phyloP scores from a whole-genome alignment of 495 filamentous ascomycete species.

The Penicillium simplicissimum region DNA sequence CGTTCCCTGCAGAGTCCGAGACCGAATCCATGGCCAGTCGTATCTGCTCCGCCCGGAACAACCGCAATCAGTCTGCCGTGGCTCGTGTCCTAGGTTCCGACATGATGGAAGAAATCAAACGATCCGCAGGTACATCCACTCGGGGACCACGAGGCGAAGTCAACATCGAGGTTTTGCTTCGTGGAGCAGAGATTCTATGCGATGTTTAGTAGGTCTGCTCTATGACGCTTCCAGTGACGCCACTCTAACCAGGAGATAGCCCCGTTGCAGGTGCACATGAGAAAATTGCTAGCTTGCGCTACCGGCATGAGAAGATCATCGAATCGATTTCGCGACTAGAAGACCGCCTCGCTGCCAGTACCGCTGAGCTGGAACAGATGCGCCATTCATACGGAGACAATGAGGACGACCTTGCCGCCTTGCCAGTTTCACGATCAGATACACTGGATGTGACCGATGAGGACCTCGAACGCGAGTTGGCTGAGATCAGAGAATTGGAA shows the following conservation, averaged over 20 bases:
- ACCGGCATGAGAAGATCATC: slow-evolving; percentile 69
- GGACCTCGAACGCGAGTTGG: slow-evolving; percentile 85
- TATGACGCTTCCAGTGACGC: background rate
- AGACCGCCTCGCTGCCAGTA: slow-evolving; percentile 73
- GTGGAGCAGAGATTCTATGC: slow-evolving; percentile 88
- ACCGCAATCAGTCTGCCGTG: slow-evolving; percentile 78
- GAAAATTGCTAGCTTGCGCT: slow-evolving; percentile 69
- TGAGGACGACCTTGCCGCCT: slow-evolving; percentile 34
- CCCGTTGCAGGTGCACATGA: slow-evolving; percentile 81
- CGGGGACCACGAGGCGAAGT: slow-evolving; percentile 63
- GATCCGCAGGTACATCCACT: slow-evolving; percentile 46
- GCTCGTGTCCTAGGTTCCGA: slow-evolving; percentile 86
- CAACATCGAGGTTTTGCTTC: slow-evolving; percentile 82
- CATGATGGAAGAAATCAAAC: slow-evolving; percentile 79
- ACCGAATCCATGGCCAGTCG: slow-evolving; percentile 51
- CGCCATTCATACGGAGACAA: slow-evolving; percentile 55
- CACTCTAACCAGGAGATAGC: slow-evolving; percentile 36
- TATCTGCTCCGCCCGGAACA: slow-evolving; percentile 53
- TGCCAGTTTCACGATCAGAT: slow-evolving; percentile 46
- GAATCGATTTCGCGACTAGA: slow-evolving; percentile 80
- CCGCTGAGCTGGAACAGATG: slow-evolving; percentile 70
- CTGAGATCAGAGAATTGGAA: slow-evolving; percentile 95
- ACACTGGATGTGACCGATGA: slow-evolving; percentile 60
- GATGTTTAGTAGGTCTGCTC: slow-evolving; percentile 68
- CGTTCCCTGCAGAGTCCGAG: slow-evolving; percentile 43